Evolutionary conservation across 257 asterid species (phyloP), one percentile per base, ranked within the genome.

Genomic region (Lycium barbarum): DNA sequence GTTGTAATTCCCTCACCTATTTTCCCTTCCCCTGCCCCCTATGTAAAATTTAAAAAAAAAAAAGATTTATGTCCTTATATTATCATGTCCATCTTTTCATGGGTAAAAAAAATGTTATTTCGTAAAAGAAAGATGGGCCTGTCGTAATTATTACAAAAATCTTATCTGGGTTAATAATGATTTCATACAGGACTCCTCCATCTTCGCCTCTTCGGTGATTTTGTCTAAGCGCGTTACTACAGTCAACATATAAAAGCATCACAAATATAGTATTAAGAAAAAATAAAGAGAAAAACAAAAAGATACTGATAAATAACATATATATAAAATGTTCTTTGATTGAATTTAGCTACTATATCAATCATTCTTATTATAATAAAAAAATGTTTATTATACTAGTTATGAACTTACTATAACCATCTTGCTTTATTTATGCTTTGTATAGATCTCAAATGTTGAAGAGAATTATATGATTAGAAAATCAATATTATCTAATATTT

Each of bases 141-240:
- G 2, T 76, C n/a, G 7, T 76, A 76, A 76, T 51, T 22, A 76
- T 76, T 14, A 26, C 82, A 15, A 51, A 76, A 76, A 7, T 72
- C 3, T 1, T 7, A 1, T 68, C 14, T 68, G 38, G 40, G 43
- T 13, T 47, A 49, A 22, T 51, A 51, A 76, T 76, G 63, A 76
- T 76, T 76, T 76, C 63, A 76, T 76, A 45, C 1, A 72, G 7
- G n/a, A 53, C 65, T 76, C 82, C 82, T 76, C 63, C 82, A 53
- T 76, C 22, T 14, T 51, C 61, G 82, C 82, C 26, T 76, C 22
- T 14, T 51, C 61, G 82, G 82, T 26, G 82, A 76, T 76, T 70
- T 76, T 51, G 82, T 76, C 82, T 53, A 20, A 53, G 53, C 82
- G 82, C 82, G 82, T 76, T 53, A 51, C 65, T 3, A 76, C 65